Evolutionary conservation across 1,284 basidiomycete genomes (phyloP).

Genomic region (Golubevia pallescens): DNA sequence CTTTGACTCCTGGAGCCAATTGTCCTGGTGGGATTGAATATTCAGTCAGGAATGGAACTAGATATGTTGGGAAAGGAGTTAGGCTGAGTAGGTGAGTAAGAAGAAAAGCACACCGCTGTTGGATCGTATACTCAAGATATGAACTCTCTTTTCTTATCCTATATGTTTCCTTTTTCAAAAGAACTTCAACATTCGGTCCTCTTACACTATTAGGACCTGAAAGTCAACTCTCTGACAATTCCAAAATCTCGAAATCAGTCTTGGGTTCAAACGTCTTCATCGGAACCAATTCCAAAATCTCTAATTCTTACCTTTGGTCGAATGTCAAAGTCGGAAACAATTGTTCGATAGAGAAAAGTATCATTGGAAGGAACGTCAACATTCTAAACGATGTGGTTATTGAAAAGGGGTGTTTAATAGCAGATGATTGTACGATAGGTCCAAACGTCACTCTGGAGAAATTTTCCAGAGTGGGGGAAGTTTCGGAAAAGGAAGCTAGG

Average conservation of each 20-base stretch:
- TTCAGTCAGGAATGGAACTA: conserved; percentile 3
- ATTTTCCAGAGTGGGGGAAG: conserved; percentile 34
- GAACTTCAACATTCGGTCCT: background rate
- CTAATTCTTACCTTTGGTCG: conserved; percentile 44
- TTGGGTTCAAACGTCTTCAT: conserved; percentile 44
- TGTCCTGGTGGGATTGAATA: conserved; percentile 73
- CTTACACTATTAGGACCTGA: conserved; percentile 27
- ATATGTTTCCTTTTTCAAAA: too few relatives aligned
- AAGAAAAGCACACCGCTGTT: too few relatives aligned
- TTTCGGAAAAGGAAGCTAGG: conserved; percentile 31
- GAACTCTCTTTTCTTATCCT: too few relatives aligned
- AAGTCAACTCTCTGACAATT: conserved; percentile 29
- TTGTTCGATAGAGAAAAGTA: conserved; percentile 39
- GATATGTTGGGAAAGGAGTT: conserved; percentile 38
- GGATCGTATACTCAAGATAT: too few relatives aligned
- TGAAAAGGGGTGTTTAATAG: conserved; percentile 43
- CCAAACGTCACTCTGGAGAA: conserved; percentile 37
- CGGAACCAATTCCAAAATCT: conserved; percentile 22
- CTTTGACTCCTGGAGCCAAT: conserved; percentile 90
- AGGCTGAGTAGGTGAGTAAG: conserved; percentile 23
- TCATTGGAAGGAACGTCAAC: conserved; percentile 41
- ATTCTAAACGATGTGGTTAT: conserved; percentile 52
- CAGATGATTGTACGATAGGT: conserved; percentile 46
- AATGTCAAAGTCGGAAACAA: conserved; percentile 30
- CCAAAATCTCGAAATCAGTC: conserved; percentile 28